Base-by-base conservation (phyloP, 768 basidiomycete species). In the Hypsizygus marmoreus region DNA sequence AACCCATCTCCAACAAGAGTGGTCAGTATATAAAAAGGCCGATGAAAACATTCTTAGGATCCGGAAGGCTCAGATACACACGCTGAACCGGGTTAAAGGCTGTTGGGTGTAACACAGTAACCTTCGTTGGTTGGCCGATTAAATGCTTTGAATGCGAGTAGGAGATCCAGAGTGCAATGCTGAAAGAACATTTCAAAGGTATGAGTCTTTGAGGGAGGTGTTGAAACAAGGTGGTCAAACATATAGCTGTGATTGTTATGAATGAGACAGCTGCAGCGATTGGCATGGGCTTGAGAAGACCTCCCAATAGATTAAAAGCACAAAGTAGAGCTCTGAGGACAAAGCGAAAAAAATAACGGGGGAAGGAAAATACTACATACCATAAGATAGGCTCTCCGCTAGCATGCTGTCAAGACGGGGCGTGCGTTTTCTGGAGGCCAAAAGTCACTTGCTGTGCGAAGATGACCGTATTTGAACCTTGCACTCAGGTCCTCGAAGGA, bases 221-320 rank as follows among this genome's bases (percentile, higher is more conserved):
- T 16, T 37, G n/a, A 22, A 35, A 6, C 17, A 24, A 20, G 8
- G 13, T 10, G 3, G n/a, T 19, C 6, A 16, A 26, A 45, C 56
- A 12, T 19, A 60, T 56, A 9, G 50, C 47, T 14, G 53, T 53
- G 12, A 60, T 57, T n/a, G 54, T 57, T 4, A 44, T 16, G 47
- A 57, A 57, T 3, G 57, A 42, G 16, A 57, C 24, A 12, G 41
- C 32, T n/a, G 56, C 56, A 20, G 51, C 51, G 40, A 57, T 46
- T 8, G 54, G 33, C 53, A 60, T 60, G 2, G 56, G 58, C 43
- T 40, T 54, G 33, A 55, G 39, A 6, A 60, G 32, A 36, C 44
- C 51, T 42, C 55, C 56, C 52, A 50, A 43, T 56, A 53, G 14
- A 59, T 48, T 2, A 59, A 40, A 31, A 59, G 50, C 7, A 56